Evolutionary conservation across 2,329 filamentous ascomycete genomes (phyloP), one percentile per base, ranked within the genome.

Genomic region (Dactylonectria estremocensis): DNA sequence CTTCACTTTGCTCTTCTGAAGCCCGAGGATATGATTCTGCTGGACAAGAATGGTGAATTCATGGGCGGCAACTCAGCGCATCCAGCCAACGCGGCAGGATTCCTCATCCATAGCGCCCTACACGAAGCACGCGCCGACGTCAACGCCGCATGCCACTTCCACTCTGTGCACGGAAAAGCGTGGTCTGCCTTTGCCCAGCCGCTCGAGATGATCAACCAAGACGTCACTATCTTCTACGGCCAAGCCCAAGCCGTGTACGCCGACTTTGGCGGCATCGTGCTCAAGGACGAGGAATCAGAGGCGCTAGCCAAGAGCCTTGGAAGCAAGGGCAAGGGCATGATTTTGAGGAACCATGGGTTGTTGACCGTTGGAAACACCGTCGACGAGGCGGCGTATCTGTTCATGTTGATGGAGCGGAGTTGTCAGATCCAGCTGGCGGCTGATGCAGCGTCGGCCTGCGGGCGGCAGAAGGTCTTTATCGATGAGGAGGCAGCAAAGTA

Each of bases 201-300:
- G 1, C 80, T 93, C 11, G 90, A 92, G 64, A 92, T 93, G 90
- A 79, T 92, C 31, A 92, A 88, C 65, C 90, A 88, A 79, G 90
- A 89, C 75, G 85, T 89, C 0, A 87, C 86, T 69, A 88, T 88
- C 70, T 88, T 92, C 73, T 88, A 91, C 76, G 85, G 74, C 18
- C 48, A 55, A 8, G 74, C 89, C 10, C 89, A 91, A 74, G 85
- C 88, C 2, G 88, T 92, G 2, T 92, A 92, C 74, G 20, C 55
- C 14, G 86, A 87, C 2, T 83, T 83, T 69, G 82, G 80, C 14
- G 82, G 82, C 20, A 81, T 83, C 46, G 80, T 83, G 1, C 76
- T 91, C 86, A 71, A 88, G 86, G 65, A 88, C 81, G 74, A 92
- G 60, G 91, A 93, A 76, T 90, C 90, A 1, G 79, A 85, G 61